Evolutionary conservation across 148 eudicot genomes (phyloP).

Genomic region (Spergularia bocconei): DNA sequence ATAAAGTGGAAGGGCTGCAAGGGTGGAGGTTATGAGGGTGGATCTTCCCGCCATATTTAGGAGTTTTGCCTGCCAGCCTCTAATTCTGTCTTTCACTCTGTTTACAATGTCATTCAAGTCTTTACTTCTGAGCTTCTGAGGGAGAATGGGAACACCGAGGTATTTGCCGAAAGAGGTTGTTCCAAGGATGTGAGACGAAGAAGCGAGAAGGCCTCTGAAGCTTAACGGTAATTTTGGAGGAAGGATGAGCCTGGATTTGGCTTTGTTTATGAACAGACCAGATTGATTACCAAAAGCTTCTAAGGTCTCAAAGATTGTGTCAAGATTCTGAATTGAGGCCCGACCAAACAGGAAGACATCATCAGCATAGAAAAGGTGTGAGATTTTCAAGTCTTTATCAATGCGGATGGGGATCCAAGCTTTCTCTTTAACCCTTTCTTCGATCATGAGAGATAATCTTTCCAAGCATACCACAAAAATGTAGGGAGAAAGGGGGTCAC

Average conservation of each 20-base stretch:
- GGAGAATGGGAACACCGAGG: neutral
- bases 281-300: neutral
- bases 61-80: neutral
- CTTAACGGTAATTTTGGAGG: no score
- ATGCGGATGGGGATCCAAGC: neutral
- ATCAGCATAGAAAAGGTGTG: no score
- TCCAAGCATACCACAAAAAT: constrained; percentile 5
- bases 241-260: no score
- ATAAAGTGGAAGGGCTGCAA: neutral
- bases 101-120: neutral
- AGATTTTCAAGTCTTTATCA: neutral
- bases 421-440: fast-evolving
- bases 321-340: neutral
- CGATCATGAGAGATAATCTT: neutral
- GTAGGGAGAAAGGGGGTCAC: neutral
- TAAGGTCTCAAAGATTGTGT: no score
- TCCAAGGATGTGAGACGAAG: no score
- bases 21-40: neutral
- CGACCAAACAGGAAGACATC: neutral
- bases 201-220: no score
- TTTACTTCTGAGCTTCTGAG: neutral
- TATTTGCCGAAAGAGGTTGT: no score
- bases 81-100: neutral
- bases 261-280: no score
- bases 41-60: neutral